A percentile compares a stretch with the other conserved stretches of the same genome.
These are phyloP conservation scores for Scopulariopsis brevicaulis DNA, from an alignment of 2,329 filamentous ascomycete species.

Conservation along the genomic window DNA sequence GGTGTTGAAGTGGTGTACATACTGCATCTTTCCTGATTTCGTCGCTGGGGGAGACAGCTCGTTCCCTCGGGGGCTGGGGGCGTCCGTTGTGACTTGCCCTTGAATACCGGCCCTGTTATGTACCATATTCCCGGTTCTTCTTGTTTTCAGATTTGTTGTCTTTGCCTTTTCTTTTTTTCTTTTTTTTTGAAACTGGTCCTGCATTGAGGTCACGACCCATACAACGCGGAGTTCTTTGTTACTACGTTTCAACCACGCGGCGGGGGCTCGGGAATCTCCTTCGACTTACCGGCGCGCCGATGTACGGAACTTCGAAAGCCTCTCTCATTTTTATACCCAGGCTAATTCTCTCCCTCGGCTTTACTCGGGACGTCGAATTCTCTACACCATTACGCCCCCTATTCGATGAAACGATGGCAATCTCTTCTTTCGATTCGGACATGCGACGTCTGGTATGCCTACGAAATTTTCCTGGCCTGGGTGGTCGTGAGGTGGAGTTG, in stretches of 20 bases:
- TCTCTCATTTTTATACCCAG: background rate
- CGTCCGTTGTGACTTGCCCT: background rate
- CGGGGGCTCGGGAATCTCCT: background rate
- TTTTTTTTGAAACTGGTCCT: background rate
- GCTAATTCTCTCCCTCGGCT: background rate
- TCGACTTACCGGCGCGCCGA: background rate
- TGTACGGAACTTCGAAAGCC: background rate
- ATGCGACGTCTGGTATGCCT: too few relatives aligned
- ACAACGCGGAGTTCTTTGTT: background rate
- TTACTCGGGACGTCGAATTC: too few relatives aligned
- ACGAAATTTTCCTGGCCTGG: too few relatives aligned
- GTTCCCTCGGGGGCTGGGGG: background rate
- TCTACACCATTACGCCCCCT: too few relatives aligned
- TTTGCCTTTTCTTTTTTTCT: background rate
- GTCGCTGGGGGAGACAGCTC: background rate
- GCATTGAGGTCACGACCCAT: background rate
- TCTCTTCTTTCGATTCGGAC: too few relatives aligned
- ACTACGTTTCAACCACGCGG: background rate
- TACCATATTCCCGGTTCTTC: constrained; percentile 1
- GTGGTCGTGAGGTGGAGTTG: background rate
- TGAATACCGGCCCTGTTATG: background rate
- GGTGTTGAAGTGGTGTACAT: background rate
- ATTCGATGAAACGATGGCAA: too few relatives aligned
- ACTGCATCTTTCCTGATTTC: background rate
- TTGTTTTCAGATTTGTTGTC: background rate